Conservation (phyloP, 2,329 filamentous ascomycete genomes). For the Phaeomoniella chlamydospora region DNA sequence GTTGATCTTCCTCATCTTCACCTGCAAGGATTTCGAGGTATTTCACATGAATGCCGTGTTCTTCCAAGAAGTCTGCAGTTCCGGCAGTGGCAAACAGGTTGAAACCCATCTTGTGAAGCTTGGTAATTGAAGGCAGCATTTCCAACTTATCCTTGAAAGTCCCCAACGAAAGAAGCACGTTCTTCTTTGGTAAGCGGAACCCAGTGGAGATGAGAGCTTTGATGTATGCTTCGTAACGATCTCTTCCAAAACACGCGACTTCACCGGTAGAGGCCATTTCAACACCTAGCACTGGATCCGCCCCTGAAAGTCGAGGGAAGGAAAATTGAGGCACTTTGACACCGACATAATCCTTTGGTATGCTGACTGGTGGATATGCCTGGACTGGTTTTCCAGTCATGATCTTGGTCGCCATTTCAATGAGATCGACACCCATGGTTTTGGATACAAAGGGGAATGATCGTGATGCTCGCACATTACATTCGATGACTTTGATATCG, state of each 20-base stretch:
- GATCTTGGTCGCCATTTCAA: constrained; percentile 96
- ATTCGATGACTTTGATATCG: constrained; percentile 99
- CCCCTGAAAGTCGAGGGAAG: constrained; percentile 90
- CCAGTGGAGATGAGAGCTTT: constrained; percentile 93
- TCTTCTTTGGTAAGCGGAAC: constrained; percentile 91
- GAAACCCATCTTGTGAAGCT: constrained; percentile 80
- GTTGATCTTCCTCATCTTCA: constrained; percentile 68
- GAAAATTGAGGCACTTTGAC: constrained; percentile 99
- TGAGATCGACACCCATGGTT: constrained; percentile 93
- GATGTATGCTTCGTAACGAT: constrained; percentile 95
- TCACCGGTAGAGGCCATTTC: constrained; percentile 99
- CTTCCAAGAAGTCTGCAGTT: constrained; percentile 90
- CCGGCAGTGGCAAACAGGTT: constrained; percentile 93
- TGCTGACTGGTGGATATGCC: constrained; percentile 64
- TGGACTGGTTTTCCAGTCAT: constrained; percentile 75
- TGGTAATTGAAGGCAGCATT: constrained; percentile 83
- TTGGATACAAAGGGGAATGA: constrained; percentile 98
- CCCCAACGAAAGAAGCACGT: constrained; percentile 88
- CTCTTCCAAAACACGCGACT: constrained; percentile 86
- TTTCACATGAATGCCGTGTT: constrained; percentile 82
- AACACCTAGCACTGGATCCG: constrained; percentile 89
- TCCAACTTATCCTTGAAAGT: constrained; percentile 97
- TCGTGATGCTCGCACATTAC: constrained; percentile 88
- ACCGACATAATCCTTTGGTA: constrained; percentile 73
- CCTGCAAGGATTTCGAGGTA: constrained; percentile 78